These are phyloP conservation scores for Incumbomyces delicatus DNA, from an alignment of 2,329 filamentous ascomycete genomes.

Conservation along the genomic window DNA sequence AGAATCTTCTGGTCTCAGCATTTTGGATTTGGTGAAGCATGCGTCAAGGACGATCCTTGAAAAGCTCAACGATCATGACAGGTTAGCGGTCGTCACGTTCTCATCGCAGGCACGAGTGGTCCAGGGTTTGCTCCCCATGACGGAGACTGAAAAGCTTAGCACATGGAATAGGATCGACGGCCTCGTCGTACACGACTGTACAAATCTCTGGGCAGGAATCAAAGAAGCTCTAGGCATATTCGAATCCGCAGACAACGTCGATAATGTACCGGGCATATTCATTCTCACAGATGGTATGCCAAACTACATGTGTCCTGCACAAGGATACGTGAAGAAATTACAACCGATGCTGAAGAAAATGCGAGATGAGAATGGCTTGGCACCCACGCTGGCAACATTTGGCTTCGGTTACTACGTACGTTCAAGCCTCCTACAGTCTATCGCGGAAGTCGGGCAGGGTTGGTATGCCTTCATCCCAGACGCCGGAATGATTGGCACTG, in stretches of 20 bases:
- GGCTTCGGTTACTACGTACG: constrained; percentile 43
- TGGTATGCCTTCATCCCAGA: constrained; percentile 55
- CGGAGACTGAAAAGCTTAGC: constrained; percentile 34
- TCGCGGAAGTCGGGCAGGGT: constrained; percentile 48
- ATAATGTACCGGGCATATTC: constrained; percentile 25
- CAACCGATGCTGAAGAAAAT: constrained; percentile 25
- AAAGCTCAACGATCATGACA: constrained; percentile 45
- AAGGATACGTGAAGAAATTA: constrained; percentile 48
- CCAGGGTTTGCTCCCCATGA: constrained; percentile 42
- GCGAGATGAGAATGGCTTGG: not conserved
- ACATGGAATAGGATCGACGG: constrained; percentile 34
- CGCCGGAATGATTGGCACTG: constrained; percentile 51
- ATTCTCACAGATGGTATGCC: constrained; percentile 34
- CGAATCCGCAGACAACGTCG: constrained; percentile 21
- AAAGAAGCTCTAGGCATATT: constrained; percentile 43
- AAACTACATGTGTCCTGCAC: constrained; percentile 43
- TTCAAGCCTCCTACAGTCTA: constrained; percentile 49
- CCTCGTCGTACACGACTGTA: constrained; percentile 33
- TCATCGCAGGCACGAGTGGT: constrained; percentile 33
- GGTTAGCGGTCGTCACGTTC: constrained; percentile 51
- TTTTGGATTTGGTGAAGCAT: constrained; percentile 53
- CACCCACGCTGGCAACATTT: constrained; percentile 39
- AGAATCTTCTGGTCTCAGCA: constrained; percentile 43
- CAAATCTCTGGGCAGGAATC: constrained; percentile 52
- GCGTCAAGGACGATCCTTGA: constrained; percentile 50